phyloP scores from a whole-genome alignment of 805 yeast genomes.

The Wickerhamomyces ciferrii region DNA sequence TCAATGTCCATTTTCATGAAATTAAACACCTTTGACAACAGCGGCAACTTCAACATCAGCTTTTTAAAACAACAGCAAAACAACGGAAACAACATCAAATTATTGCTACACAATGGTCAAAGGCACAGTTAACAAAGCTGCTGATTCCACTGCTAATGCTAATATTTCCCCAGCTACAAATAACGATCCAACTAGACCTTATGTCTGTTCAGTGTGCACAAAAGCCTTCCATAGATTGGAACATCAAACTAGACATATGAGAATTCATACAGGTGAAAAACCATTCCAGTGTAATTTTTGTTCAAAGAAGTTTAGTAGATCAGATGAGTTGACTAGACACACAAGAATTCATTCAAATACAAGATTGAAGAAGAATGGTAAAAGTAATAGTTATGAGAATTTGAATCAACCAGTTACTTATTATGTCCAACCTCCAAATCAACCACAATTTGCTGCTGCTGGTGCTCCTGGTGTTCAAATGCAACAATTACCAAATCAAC shows the following conservation, averaged over 20 bases:
- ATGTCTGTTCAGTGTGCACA: conserved; percentile 77
- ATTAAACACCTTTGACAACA: no score
- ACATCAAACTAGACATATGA: conserved; percentile 86
- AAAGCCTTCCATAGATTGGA: conserved; percentile 86
- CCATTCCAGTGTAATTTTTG: conserved; percentile 85
- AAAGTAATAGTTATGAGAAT: conserved; percentile 11
- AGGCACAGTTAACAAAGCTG: not conserved
- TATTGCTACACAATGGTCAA: not conserved
- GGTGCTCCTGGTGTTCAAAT: not conserved
- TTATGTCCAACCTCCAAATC: conserved; percentile 16
- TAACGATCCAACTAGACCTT: conserved; percentile 47
- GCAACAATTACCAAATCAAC: conserved; percentile 1
- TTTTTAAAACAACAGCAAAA: no score
- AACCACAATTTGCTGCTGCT: not conserved
- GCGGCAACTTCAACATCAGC: no score
- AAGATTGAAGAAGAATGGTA: conserved; percentile 36
- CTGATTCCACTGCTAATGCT: not conserved
- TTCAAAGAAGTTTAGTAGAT: conserved; percentile 69
- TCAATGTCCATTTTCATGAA: not conserved
- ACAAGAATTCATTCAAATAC: conserved; percentile 72
- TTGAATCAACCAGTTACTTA: conserved; percentile 22
- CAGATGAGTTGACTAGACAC: conserved; percentile 86
- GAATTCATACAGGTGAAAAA: conserved; percentile 92
- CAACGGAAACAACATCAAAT: not conserved
- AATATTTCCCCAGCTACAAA: not conserved